phyloP scores from a whole-genome alignment of 192 early-diverging fungal species.

The Entomortierella parvispora region DNA sequence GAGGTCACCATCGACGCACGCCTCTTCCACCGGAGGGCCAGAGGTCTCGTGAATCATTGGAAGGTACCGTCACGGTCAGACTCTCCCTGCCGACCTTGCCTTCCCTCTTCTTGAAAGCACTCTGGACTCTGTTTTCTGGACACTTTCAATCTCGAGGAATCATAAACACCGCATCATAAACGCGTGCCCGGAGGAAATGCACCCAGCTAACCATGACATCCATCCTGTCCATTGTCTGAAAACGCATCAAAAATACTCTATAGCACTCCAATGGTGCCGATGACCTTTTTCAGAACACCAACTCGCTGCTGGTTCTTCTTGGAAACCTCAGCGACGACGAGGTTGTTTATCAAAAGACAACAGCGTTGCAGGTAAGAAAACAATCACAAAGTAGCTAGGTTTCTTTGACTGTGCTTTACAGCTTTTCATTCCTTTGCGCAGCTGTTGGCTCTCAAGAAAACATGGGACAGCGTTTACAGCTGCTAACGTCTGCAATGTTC shows the following conservation, averaged over 20 bases:
- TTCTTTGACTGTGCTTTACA: no score
- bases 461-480: no score
- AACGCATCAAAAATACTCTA: no score
- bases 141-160: no score
- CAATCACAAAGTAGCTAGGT: no score
- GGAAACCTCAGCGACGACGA: constrained; percentile 74
- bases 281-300: constrained; percentile 64
- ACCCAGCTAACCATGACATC: not conserved
- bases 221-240: not conserved
- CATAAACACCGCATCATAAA: not conserved
- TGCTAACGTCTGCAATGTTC: not conserved
- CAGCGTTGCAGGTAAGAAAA: constrained; percentile 70
- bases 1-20: constrained; percentile 49
- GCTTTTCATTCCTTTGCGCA: no score
- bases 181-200: not conserved
- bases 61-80: constrained; percentile 20
- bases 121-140: no score
- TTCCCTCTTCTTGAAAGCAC: no score
- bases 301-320: constrained; percentile 70
- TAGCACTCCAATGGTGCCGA: constrained; percentile 48
- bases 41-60: constrained; percentile 45
- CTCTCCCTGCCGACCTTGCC: no score
- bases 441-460: no score
- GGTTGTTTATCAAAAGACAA: constrained; percentile 77
- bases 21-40: constrained; percentile 44